Evolutionary conservation across 495 filamentous ascomycete genomes (phyloP).

Genomic region (Acidiella bohemica): DNA sequence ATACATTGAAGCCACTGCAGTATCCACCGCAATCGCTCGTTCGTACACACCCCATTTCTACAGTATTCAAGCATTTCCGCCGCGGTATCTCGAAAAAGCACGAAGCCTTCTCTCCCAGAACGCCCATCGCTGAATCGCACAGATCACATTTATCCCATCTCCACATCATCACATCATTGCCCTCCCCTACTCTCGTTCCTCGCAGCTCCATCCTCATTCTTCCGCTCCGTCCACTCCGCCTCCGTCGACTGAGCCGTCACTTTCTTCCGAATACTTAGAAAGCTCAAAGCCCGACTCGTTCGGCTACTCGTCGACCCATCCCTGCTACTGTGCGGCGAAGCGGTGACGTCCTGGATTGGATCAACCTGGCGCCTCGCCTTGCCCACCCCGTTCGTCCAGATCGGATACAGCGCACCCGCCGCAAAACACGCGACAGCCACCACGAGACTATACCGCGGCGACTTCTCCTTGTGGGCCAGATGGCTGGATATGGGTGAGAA

Average conservation of each 20-base stretch:
- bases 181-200: too few relatives aligned
- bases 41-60: too few relatives aligned
- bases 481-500: constrained; percentile 43
- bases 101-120: too few relatives aligned
- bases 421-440: constrained; percentile 47
- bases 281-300: constrained; percentile 72
- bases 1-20: too few relatives aligned
- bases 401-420: constrained; percentile 43
- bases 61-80: too few relatives aligned
- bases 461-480: constrained; percentile 21
- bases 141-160: too few relatives aligned
- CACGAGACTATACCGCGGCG: constrained; percentile 38
- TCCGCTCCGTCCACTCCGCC: constrained; percentile 7
- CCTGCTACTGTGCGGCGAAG: background rate
- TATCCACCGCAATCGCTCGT: too few relatives aligned
- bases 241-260: background rate
- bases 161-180: too few relatives aligned
- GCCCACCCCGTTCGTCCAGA: constrained; percentile 44
- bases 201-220: too few relatives aligned
- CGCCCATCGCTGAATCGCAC: too few relatives aligned
- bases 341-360: constrained; percentile 24
- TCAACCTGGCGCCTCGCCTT: constrained; percentile 50
- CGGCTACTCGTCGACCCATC: constrained; percentile 4
- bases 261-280: constrained; percentile 48
- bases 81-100: too few relatives aligned